These are phyloP conservation scores for Hemerocallis citrina DNA, from an alignment of 106 monocot genomes.

Conservation along the genomic window DNA sequence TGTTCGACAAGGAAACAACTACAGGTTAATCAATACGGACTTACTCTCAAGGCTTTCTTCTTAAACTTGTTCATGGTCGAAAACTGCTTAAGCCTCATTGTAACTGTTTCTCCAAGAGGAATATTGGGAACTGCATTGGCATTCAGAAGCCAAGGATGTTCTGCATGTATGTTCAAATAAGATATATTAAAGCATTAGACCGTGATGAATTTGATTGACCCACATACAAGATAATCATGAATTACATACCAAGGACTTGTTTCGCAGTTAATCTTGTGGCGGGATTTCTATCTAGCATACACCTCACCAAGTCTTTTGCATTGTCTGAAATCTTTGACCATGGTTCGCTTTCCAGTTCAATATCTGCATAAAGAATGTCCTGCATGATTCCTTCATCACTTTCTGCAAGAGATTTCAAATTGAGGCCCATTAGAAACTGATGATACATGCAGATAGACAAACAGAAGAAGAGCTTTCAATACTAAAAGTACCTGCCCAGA, in stretches of 20 bases:
- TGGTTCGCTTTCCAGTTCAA: conserved; percentile 38
- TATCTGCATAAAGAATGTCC: conserved; percentile 29
- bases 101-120: conserved; percentile 71
- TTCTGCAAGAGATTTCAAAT: conserved; percentile 18
- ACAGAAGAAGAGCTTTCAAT: not conserved
- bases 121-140: conserved; percentile 44
- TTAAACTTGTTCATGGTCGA: conserved; percentile 88
- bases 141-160: conserved; percentile 80
- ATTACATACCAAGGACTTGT: conserved; percentile 46
- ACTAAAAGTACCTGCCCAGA: conserved; percentile 50
- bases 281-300: conserved; percentile 46
- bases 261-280: conserved; percentile 29
- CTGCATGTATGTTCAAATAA: conserved; percentile 32
- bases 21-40: conserved; percentile 3
- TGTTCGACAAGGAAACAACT: too few relatives aligned
- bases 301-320: conserved; percentile 37
- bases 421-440: not conserved
- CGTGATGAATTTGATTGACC: too few relatives aligned
- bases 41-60: conserved; percentile 76
- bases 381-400: conserved; percentile 48
- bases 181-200: too few relatives aligned
- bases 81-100: conserved; percentile 64
- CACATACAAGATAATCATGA: too few relatives aligned
- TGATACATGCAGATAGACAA: not conserved
- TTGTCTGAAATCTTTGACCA: conserved; percentile 44